These are phyloP conservation scores for Talaromyces sp. DNA, from an alignment of 2,329 filamentous ascomycete species.

Conservation along the genomic window DNA sequence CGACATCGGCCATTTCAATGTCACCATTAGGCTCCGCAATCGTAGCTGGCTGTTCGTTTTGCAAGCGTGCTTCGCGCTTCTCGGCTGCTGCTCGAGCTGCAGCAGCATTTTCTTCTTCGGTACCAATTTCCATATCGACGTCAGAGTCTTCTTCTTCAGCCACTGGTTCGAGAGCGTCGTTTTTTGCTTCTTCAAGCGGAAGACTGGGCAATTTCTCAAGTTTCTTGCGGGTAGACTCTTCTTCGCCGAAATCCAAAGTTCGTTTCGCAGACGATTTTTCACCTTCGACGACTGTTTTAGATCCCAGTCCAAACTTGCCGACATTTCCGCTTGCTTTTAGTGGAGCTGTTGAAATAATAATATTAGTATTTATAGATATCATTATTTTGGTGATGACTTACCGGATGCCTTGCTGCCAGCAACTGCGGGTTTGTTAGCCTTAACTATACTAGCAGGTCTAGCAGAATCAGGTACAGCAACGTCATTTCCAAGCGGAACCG, in stretches of 20 bases:
- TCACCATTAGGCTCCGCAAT: conserved; percentile 21
- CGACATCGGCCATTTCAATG: conserved; percentile 29
- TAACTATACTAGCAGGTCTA: conserved; percentile 38
- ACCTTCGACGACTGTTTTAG: conserved; percentile 59
- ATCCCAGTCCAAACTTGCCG: conserved; percentile 74
- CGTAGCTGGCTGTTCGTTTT: conserved; percentile 34
- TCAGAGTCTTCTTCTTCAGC: conserved; percentile 64
- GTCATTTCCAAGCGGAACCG: conserved; percentile 53
- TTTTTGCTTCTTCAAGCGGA: conserved; percentile 58
- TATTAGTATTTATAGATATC: conserved; percentile 10
- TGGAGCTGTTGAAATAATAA: conserved; percentile 44
- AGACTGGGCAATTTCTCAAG: conserved; percentile 83
- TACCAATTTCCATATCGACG: conserved; percentile 70
- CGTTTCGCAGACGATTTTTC: conserved; percentile 66
- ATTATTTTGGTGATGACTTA: conserved; percentile 19
- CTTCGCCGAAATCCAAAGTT: conserved; percentile 80
- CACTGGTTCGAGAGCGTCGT: conserved; percentile 40
- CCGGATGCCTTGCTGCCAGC: conserved; percentile 37
- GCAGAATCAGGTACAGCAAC: conserved; percentile 45
- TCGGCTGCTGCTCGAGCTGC: conserved; percentile 81
- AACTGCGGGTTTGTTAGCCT: conserved; percentile 41
- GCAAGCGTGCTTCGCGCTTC: conserved; percentile 66
- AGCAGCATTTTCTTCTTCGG: conserved; percentile 81
- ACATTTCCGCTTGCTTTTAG: conserved; percentile 66
- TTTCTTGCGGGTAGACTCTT: conserved; percentile 80